These are phyloP conservation scores for Leccinum imitatum DNA, from an alignment of 768 basidiomycete species.

Conservation along the genomic window DNA sequence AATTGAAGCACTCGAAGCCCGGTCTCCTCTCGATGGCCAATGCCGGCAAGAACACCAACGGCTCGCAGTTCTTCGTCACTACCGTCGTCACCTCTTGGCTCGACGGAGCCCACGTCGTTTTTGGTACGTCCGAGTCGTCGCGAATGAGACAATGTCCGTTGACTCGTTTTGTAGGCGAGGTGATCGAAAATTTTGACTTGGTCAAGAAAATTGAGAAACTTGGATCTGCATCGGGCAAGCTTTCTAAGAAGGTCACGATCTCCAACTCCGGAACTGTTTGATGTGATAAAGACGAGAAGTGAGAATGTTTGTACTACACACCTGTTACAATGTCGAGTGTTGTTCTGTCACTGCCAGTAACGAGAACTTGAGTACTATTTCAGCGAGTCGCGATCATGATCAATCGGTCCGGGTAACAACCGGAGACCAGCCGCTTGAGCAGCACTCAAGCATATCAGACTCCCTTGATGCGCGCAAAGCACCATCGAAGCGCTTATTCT, in stretches of 20 bases:
- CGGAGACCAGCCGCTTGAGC: neutral
- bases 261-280: constrained; percentile 1
- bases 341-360: neutral
- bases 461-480: neutral
- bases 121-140: constrained; percentile 6
- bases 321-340: neutral
- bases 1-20: constrained; percentile 67
- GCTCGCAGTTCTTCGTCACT: constrained; percentile 90
- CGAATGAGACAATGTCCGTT: neutral
- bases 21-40: constrained; percentile 81
- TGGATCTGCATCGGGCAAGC: neutral
- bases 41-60: constrained; percentile 80
- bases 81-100: constrained; percentile 55
- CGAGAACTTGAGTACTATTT: neutral
- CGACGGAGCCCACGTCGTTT: constrained; percentile 16
- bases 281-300: neutral
- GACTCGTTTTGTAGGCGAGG: constrained; percentile 4
- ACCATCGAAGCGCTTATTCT: neutral
- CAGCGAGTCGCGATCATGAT: neutral
- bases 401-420: neutral
- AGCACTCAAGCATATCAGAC: neutral
- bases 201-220: neutral
- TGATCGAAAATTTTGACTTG: neutral
- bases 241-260: neutral
- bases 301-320: neutral